These are phyloP conservation scores for Candida pini DNA, from an alignment of 805 yeast genomes.

Conservation along the genomic window DNA sequence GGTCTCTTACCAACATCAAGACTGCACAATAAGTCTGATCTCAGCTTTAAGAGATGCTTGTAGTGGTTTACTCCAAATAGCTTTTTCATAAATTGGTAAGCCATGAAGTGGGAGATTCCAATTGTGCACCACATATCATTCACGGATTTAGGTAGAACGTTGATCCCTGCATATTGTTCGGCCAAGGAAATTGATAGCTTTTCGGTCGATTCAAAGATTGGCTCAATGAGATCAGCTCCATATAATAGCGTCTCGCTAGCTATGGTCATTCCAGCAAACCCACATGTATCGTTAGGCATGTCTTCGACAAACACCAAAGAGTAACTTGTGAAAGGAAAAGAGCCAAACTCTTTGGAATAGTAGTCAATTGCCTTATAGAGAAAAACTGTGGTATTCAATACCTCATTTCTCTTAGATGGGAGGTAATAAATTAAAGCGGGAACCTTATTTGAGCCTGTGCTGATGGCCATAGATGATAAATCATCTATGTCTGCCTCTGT, in stretches of 20 bases:
- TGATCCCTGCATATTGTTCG: slow-evolving; percentile 90
- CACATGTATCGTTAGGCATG: slow-evolving; percentile 40
- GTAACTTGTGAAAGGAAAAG: slow-evolving; percentile 85
- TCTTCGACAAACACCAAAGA: slow-evolving; percentile 70
- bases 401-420: slow-evolving; percentile 51
- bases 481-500: slow-evolving; percentile 28
- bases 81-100: slow-evolving; percentile 58
- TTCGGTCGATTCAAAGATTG: slow-evolving; percentile 66
- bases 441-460: slow-evolving; percentile 30
- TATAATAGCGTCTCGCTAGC: slow-evolving; percentile 59
- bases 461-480: slow-evolving; percentile 11
- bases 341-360: slow-evolving; percentile 83
- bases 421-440: slow-evolving; percentile 60
- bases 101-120: slow-evolving; percentile 83
- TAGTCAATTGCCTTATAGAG: slow-evolving; percentile 76
- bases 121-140: slow-evolving; percentile 86
- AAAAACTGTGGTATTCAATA: slow-evolving; percentile 69
- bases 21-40: slow-evolving; percentile 61
- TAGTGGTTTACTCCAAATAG: slow-evolving; percentile 83
- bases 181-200: slow-evolving; percentile 65
- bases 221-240: slow-evolving; percentile 71
- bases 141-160: slow-evolving; percentile 72
- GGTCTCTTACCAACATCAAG: slow-evolving; percentile 79
- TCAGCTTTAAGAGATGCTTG: slow-evolving; percentile 60
- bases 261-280: slow-evolving; percentile 72